Evolutionary conservation across 2,329 filamentous ascomycete species (phyloP).

Genomic region (Periconia sp.): DNA sequence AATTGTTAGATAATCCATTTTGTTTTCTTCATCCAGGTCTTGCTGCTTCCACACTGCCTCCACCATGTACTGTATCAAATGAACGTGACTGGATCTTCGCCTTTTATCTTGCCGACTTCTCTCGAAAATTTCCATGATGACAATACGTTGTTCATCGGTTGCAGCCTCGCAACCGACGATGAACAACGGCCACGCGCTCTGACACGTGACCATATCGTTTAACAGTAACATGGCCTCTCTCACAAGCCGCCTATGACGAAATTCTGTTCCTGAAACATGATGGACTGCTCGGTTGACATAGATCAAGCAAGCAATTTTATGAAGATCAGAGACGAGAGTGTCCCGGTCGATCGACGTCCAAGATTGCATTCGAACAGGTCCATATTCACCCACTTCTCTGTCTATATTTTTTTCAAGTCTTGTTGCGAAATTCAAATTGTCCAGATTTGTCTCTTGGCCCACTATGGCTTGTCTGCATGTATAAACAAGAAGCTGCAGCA

Average conservation of each 20-base stretch:
- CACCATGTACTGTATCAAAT: slow-evolving; percentile 12
- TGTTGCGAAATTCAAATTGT: too few relatives aligned
- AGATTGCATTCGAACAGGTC: neutral
- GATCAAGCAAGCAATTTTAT: slow-evolving; percentile 13
- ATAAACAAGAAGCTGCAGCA: slow-evolving; percentile 13
- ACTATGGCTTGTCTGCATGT: slow-evolving; percentile 13
- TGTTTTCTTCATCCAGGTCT: slow-evolving; percentile 11
- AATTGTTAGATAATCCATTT: slow-evolving; percentile 14
- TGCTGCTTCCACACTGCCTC: slow-evolving; percentile 16
- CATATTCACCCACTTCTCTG: neutral
- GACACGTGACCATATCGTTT: slow-evolving; percentile 11
- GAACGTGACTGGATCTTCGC: slow-evolving; percentile 13
- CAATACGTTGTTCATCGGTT: slow-evolving; percentile 13
- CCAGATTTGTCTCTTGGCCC: too few relatives aligned
- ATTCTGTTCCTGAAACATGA: slow-evolving; percentile 11
- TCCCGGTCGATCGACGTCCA: neutral
- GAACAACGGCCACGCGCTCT: slow-evolving; percentile 16
- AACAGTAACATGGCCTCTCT: slow-evolving; percentile 15
- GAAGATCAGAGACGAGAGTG: slow-evolving; percentile 14
- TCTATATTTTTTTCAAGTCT: neutral
- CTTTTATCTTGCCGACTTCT: slow-evolving; percentile 11
- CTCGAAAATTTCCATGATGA: slow-evolving; percentile 13
- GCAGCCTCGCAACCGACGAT: slow-evolving; percentile 13
- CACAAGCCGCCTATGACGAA: slow-evolving; percentile 12
- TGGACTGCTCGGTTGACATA: slow-evolving; percentile 14